phyloP scores from a whole-genome alignment of 2,329 filamentous ascomycete genomes.

The Fragosphaeria purpurea region DNA sequence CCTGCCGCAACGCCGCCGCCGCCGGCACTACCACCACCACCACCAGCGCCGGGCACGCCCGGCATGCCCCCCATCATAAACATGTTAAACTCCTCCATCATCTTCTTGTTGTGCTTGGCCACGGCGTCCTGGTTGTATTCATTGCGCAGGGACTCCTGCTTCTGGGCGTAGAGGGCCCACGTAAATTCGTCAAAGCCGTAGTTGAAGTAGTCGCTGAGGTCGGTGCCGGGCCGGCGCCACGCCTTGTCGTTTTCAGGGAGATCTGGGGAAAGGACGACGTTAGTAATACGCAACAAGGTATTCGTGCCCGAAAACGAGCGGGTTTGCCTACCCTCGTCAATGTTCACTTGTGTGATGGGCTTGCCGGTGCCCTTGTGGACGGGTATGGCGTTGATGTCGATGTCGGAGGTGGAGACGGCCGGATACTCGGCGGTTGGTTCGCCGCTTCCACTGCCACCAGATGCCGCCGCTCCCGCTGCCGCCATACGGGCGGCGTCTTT shows the following conservation, averaged over 20 bases:
- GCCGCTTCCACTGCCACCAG: slow-evolving; percentile 1
- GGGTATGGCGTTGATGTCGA: slow-evolving; percentile 78
- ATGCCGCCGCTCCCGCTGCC: background rate
- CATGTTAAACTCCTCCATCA: slow-evolving; percentile 61
- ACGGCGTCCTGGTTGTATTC: slow-evolving; percentile 62
- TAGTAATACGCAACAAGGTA: too few species aligned
- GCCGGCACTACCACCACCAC: slow-evolving; percentile 18
- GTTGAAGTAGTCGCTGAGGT: slow-evolving; percentile 96
- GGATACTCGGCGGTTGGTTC: slow-evolving; percentile 25
- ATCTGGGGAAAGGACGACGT: slow-evolving; percentile 27
- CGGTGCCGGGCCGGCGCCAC: slow-evolving; percentile 89
- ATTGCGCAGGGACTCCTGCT: slow-evolving; percentile 69
- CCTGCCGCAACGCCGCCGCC: slow-evolving; percentile 9
- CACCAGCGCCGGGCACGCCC: slow-evolving; percentile 25
- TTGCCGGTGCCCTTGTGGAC: slow-evolving; percentile 71
- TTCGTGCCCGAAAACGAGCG: background rate
- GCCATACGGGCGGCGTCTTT: slow-evolving; percentile 29
- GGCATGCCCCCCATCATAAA: slow-evolving; percentile 50
- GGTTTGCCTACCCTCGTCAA: slow-evolving; percentile 48
- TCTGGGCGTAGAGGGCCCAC: slow-evolving; percentile 87
- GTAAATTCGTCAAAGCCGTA: slow-evolving; percentile 98
- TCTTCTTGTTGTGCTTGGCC: slow-evolving; percentile 63
- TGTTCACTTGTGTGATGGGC: slow-evolving; percentile 65
- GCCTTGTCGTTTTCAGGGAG: slow-evolving; percentile 78
- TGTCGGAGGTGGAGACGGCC: slow-evolving; percentile 66